These are phyloP conservation scores for Arachis monticola DNA, from an alignment of 331 rosid genomes.

Conservation along the genomic window DNA sequence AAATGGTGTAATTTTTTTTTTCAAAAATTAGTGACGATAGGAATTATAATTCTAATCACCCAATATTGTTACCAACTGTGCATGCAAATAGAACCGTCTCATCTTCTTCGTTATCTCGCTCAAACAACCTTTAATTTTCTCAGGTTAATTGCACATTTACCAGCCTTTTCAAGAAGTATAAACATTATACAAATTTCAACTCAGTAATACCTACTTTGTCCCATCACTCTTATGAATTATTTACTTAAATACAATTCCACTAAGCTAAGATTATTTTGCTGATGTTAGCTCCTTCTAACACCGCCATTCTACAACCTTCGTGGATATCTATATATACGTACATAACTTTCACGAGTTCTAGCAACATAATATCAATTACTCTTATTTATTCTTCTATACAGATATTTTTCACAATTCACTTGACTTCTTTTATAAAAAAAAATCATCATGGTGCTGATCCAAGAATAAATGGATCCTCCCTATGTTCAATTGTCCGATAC, in stretches of 20 bases:
- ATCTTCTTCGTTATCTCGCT: too few species aligned
- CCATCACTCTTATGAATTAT: not conserved
- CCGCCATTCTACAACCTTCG: slow-evolving; percentile 30
- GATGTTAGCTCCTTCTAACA: not conserved
- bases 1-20: too few species aligned
- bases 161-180: not conserved
- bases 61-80: too few species aligned
- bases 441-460: slow-evolving; percentile 41
- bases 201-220: slow-evolving; percentile 6
- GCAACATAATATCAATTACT: not conserved
- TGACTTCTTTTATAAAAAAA: too few species aligned
- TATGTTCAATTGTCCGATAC: not conserved
- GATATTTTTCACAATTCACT: too few species aligned
- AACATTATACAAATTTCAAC: not conserved
- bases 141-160: too few species aligned
- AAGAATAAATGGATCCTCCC: slow-evolving; percentile 1
- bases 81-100: too few species aligned
- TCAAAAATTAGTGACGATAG: too few species aligned
- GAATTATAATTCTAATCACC: too few species aligned
- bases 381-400: not conserved
- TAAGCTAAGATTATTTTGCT: not conserved
- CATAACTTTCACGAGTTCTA: not conserved
- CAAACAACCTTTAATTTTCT: too few species aligned
- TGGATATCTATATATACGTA: not conserved
- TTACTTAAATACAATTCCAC: not conserved